phyloP scores from a whole-genome alignment of 2,329 filamentous ascomycete genomes.

The Dactylellina leptospora region DNA sequence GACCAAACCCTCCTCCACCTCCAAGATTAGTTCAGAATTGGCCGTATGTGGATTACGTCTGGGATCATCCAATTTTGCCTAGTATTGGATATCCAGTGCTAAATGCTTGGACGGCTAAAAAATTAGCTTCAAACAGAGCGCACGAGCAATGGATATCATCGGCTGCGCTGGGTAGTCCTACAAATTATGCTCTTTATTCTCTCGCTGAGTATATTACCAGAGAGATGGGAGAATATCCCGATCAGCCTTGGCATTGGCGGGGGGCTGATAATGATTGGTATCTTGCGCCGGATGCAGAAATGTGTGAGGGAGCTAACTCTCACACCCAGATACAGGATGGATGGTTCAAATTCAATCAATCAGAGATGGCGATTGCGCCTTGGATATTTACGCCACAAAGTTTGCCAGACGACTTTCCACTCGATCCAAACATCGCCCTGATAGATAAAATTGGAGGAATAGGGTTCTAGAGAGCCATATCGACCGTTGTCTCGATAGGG shows the following conservation, averaged over 20 bases:
- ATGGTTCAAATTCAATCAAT: neutral
- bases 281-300: neutral
- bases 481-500: too few species aligned
- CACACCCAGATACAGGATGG: neutral
- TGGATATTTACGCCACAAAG: neutral
- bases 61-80: neutral
- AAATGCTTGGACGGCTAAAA: slow-evolving; percentile 13
- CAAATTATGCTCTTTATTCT: slow-evolving; percentile 10
- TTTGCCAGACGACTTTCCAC: neutral
- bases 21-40: neutral
- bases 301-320: slow-evolving; percentile 3
- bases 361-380: neutral
- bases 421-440: too few species aligned
- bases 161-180: slow-evolving; percentile 8
- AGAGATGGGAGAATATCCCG: slow-evolving; percentile 13
- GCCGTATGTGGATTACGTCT: slow-evolving; percentile 15
- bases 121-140: slow-evolving; percentile 1
- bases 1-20: neutral
- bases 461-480: too few species aligned
- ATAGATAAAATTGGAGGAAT: too few species aligned
- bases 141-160: neutral
- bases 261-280: neutral
- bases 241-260: neutral
- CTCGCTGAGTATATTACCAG: slow-evolving; percentile 17
- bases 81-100: neutral